phyloP scores from a whole-genome alignment of 2,329 filamentous ascomycete genomes.

The Pyrenophora graminea region DNA sequence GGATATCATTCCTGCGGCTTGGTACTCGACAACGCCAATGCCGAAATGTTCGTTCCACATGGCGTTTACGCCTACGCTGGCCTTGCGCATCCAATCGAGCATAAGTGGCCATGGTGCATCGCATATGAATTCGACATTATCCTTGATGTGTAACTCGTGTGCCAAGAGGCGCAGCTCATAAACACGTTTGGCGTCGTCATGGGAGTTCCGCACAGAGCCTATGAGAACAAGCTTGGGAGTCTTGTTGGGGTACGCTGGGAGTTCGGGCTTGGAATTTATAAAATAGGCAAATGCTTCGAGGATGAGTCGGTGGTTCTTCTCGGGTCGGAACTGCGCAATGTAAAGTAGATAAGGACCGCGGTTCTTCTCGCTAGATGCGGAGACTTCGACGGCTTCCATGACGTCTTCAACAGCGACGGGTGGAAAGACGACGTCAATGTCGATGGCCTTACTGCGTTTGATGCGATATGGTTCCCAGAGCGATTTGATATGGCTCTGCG shows the following conservation, averaged over 20 bases:
- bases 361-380: slow-evolving; percentile 66
- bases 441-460: slow-evolving; percentile 52
- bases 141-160: slow-evolving; percentile 79
- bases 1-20: slow-evolving; percentile 88
- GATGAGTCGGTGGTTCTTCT: slow-evolving; percentile 93
- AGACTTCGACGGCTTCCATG: slow-evolving; percentile 72
- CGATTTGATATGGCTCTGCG: slow-evolving; percentile 72
- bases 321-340: slow-evolving; percentile 95
- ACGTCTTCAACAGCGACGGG: slow-evolving; percentile 89
- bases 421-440: slow-evolving; percentile 81
- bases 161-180: slow-evolving; percentile 86
- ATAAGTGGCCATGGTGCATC: slow-evolving; percentile 91
- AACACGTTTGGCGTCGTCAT: slow-evolving; percentile 76
- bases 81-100: slow-evolving; percentile 73
- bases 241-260: slow-evolving; percentile 51
- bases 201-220: slow-evolving; percentile 85
- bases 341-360: slow-evolving; percentile 80
- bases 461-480: slow-evolving; percentile 69
- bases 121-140: slow-evolving; percentile 82
- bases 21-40: slow-evolving; percentile 97
- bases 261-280: slow-evolving; percentile 47
- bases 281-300: slow-evolving; percentile 83
- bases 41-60: slow-evolving; percentile 99
- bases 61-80: slow-evolving; percentile 87
- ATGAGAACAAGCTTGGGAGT: slow-evolving; percentile 77